These are phyloP conservation scores for Saprolegnia parasitica DNA, from an alignment of 352 stramenopile genomes.

Conservation along the genomic window DNA sequence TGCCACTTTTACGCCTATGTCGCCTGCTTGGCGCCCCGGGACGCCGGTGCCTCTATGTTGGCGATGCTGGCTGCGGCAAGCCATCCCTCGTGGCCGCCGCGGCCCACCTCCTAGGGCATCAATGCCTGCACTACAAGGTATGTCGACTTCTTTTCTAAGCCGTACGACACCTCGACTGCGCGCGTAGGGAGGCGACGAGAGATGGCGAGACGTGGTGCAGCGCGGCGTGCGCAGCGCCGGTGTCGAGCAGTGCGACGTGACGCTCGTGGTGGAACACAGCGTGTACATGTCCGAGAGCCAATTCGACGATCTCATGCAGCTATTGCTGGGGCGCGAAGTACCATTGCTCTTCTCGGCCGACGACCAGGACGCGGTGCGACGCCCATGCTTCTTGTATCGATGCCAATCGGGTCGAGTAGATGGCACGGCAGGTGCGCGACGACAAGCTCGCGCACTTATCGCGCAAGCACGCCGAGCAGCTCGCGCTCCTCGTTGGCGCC, in stretches of 20 bases:
- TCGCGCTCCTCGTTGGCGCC: background rate
- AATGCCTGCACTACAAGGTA: slow-evolving; percentile 44
- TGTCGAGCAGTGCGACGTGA: slow-evolving; percentile 49
- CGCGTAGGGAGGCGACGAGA: slow-evolving; percentile 21
- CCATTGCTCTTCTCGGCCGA: slow-evolving; percentile 50
- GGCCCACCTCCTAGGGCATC: slow-evolving; percentile 39
- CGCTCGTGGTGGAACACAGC: slow-evolving; percentile 49
- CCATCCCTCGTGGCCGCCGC: slow-evolving; percentile 30
- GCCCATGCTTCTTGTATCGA: background rate
- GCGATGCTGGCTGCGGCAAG: slow-evolving; percentile 1
- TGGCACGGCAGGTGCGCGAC: slow-evolving; percentile 50
- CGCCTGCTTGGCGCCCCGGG: slow-evolving; percentile 3
- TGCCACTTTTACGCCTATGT: slow-evolving; percentile 9
- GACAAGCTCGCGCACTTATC: slow-evolving; percentile 58
- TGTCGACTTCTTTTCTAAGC: background rate
- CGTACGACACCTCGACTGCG: slow-evolving; percentile 30
- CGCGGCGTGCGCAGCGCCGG: slow-evolving; percentile 53
- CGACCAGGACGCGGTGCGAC: slow-evolving; percentile 59
- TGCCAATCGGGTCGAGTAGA: background rate
- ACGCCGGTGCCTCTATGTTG: background rate
- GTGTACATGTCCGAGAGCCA: slow-evolving; percentile 38
- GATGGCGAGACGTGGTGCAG: slow-evolving; percentile 45
- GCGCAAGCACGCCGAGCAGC: slow-evolving; percentile 27
- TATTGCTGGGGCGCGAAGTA: slow-evolving; percentile 59
- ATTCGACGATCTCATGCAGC: slow-evolving; percentile 42